Evolutionary conservation across 129 eudicot species (phyloP), one percentile per base, ranked within the genome.

Genomic region (Tagetes erecta): DNA sequence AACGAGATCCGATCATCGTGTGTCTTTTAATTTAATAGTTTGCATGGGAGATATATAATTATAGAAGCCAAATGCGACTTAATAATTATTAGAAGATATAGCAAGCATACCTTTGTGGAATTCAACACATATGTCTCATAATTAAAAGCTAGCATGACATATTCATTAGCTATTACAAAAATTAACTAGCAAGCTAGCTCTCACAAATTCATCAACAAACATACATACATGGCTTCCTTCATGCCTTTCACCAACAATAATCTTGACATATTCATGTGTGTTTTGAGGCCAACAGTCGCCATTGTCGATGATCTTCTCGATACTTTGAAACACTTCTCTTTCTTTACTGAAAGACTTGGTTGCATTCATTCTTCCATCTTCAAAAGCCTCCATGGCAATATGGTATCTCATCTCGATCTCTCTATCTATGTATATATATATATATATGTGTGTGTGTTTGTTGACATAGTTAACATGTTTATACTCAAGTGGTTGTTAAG

Each of bases 301-400:
- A 49, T 71, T 58, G 80, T 82, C 27, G 91, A 89, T 72, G 81
- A 84, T 38, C 83, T 89, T 71, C 64, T 86, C 34, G 84, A 86
- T 13, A 75, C 83, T 13, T 72, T 89, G 10, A 89, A 78, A 70
- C 86, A 83, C 38, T 89, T 84, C 44, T 84, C 86, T 46, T 33
- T 40, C 0, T 86, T 72, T 84, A 82, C 91, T 0, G 78, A 77
- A 57, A 82, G 47, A 70, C 85, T 89, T 80, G 96, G 96, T 39
- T 89, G 96, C 77, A 73, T 86, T 73, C 84, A 86, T 51, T 86
- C 89, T 64, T 77, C 96, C 47, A 78, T 89, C 63, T 80, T 89
- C 60, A 83, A 63, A 78, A 89, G 96, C 63, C 80, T 86, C 80
- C 96, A 89, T 86, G 96, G 96, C 55, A 89, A 74, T 69, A 82